Base-by-base conservation (phyloP, 345 rosid species). In the Eucalyptus grandis region DNA sequence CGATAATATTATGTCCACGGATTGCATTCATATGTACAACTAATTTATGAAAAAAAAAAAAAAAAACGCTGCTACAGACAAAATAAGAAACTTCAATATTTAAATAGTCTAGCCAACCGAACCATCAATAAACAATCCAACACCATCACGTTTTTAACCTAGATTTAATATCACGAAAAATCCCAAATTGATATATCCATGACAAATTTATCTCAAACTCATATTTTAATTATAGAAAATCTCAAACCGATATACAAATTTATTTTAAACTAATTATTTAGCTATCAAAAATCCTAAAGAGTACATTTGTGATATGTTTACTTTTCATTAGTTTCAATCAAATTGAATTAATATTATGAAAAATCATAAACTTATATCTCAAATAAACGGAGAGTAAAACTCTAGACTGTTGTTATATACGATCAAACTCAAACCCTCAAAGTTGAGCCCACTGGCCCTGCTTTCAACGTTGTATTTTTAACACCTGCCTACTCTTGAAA, bases 151-250 rank as follows among this genome's bases (percentile, higher is more conserved):
- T 53, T 53, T 53, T 53, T 0, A 21, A 53, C 11, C 5, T 53
- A 53, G 5, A 21, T 0, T 53, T 4, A 21, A 53, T 53, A 8
- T 21, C 0, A 53, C 0, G 2, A 21, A 53, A 53, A 21, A 53
- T 19, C 2, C 1, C 1, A 53, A 17, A 53, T 53, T 4, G 0
- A 53, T 53, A 53, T 8, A 0, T 0, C 0, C 0, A 0, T 3
- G 0, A 53, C 0, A 53, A 53, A 53, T 53, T 2, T 53, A 53
- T 8, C 5, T 53, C 2, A 2, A 53, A 4, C 0, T 19, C 13
- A 49, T 49, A 49, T 13, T 49, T 13, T 49, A 49, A 49, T 13
- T 5, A 49, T 49, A 49, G 5, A 49, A 47, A 46, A 46, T 46
- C 11, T 46, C 4, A 46, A 46, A 46, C 4, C 11, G 2, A 46